These are phyloP conservation scores for Candida tallmaniae DNA, from an alignment of 805 yeast genomes.

Conservation along the genomic window DNA sequence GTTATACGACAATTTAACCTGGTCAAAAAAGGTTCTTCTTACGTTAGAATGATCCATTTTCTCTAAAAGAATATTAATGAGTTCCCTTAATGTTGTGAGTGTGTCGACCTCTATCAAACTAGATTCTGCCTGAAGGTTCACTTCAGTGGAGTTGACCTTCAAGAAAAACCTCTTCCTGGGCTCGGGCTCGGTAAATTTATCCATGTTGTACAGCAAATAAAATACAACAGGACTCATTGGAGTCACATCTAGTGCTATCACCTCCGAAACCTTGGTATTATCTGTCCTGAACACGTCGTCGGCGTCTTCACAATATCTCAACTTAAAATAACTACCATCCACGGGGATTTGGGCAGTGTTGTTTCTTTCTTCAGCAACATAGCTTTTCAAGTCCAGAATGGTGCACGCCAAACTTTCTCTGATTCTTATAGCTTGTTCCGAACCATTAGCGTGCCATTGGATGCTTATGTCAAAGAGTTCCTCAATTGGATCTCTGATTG, in stretches of 20 bases:
- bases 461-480: slow-evolving; percentile 20
- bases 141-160: slow-evolving; percentile 14
- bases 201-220: slow-evolving; percentile 8
- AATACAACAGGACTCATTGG: slow-evolving; percentile 19
- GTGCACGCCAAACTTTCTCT: slow-evolving; percentile 20
- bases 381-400: slow-evolving; percentile 15
- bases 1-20: slow-evolving; percentile 15
- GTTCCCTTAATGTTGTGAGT: slow-evolving; percentile 16
- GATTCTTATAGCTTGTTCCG: slow-evolving; percentile 8
- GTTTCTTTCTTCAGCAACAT: slow-evolving; percentile 13
- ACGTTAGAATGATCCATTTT: slow-evolving; percentile 19
- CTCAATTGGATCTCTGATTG: slow-evolving; percentile 20
- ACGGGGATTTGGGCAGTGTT: slow-evolving; percentile 7
- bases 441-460: slow-evolving; percentile 11
- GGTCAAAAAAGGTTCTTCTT: slow-evolving; percentile 23
- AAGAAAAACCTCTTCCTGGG: slow-evolving; percentile 7
- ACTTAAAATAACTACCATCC: slow-evolving; percentile 10
- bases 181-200: slow-evolving; percentile 1
- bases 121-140: slow-evolving; percentile 14
- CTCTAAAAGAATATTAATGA: slow-evolving; percentile 17
- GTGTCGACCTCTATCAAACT: slow-evolving; percentile 19
- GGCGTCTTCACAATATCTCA: slow-evolving; percentile 8
- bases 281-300: no score
- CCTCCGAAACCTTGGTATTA: slow-evolving; percentile 8
- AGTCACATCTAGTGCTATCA: slow-evolving; percentile 21